These are phyloP conservation scores for Ganoderma sp. DNA, from an alignment of 1,284 basidiomycete species.

Conservation along the genomic window DNA sequence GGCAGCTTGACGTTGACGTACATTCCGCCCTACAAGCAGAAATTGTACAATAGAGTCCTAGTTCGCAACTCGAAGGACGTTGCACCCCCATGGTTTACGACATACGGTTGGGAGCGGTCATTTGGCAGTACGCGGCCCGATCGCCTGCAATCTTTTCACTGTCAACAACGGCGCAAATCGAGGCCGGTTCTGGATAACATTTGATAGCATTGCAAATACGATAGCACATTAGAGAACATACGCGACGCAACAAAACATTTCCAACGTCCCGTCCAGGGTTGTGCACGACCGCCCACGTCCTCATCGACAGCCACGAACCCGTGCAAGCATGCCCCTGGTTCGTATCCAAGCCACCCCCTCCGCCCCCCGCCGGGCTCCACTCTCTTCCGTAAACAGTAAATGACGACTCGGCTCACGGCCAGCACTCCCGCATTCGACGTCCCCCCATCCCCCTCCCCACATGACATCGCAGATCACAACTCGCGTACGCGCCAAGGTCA, in stretches of 20 bases:
- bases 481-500: neutral
- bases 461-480: no score
- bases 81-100: no score
- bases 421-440: neutral
- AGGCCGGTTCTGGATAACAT: no score
- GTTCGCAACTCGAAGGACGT: no score
- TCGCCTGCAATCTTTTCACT: no score
- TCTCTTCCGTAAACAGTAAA: neutral
- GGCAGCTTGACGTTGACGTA: neutral
- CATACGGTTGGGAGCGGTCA: no score
- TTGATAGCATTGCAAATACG: constrained; percentile 11
- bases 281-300: neutral
- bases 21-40: no score
- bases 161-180: no score
- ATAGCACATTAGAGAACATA: constrained; percentile 13
- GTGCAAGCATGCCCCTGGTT: neutral
- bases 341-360: neutral
- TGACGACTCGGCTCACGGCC: neutral
- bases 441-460: no score
- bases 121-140: no score
- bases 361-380: neutral
- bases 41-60: no score
- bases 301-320: neutral
- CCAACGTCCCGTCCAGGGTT: neutral
- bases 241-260: neutral